phyloP scores from a whole-genome alignment of 306 rosid genomes.

The Dalbergia cultrata region DNA sequence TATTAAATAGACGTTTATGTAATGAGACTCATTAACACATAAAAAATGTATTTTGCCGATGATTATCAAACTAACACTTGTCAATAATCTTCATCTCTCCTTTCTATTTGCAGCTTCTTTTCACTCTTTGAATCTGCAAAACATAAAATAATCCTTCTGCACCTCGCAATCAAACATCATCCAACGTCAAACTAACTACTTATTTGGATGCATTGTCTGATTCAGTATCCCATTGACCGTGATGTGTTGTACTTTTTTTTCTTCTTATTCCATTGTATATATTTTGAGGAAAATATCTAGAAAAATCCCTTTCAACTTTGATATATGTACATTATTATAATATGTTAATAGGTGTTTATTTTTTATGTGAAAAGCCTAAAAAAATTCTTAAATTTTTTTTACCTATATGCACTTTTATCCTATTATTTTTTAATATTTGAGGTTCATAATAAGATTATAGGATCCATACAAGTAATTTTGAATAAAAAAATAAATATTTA shows the following conservation, averaged over 20 bases:
- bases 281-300: not conserved
- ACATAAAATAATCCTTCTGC: constrained; percentile 26
- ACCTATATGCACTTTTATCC: no score
- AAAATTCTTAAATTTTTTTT: no score
- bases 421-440: no score
- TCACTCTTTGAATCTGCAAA: constrained; percentile 28
- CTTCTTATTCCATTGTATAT: not conserved
- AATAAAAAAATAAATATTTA: no score
- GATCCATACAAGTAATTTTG: no score
- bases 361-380: no score
- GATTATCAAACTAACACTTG: not conserved
- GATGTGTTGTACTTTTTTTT: not conserved
- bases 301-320: no score
- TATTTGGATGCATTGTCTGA: constrained; percentile 30
- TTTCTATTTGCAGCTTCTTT: not conserved
- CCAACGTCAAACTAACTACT: constrained; percentile 28
- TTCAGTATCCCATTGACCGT: constrained; percentile 4
- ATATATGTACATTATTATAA: no score
- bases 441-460: no score
- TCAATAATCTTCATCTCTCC: not conserved
- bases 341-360: no score
- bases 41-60: not conserved
- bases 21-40: constrained; percentile 9
- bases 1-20: not conserved
- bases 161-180: not conserved